These are phyloP conservation scores for Aspergillus sp. DNA, from an alignment of 2,329 filamentous ascomycete species.

Conservation along the genomic window DNA sequence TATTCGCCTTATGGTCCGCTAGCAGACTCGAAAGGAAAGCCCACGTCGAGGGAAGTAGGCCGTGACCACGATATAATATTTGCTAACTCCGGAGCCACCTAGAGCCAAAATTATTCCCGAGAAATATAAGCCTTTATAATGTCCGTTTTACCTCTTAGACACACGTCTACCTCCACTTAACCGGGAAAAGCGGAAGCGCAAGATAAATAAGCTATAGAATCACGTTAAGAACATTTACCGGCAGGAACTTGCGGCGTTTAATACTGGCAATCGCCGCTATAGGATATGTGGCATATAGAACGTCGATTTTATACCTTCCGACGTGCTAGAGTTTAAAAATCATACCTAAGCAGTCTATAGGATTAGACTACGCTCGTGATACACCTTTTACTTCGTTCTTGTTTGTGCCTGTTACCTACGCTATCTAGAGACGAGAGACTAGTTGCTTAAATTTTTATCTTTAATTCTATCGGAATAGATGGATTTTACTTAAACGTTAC, in stretches of 20 bases:
- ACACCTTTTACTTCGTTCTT: too few species aligned
- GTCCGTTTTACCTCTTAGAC: constrained; percentile 8
- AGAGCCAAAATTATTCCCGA: constrained; percentile 1
- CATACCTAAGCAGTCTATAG: constrained; percentile 7
- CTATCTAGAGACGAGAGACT: too few species aligned
- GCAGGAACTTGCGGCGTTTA: constrained; percentile 8
- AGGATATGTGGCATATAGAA: constrained; percentile 4
- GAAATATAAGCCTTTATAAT: constrained; percentile 7
- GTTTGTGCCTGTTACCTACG: too few species aligned
- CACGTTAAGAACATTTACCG: constrained; percentile 10
- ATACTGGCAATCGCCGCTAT: constrained; percentile 2
- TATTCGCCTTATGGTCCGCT: constrained; percentile 6
- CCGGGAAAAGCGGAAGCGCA: constrained; percentile 7
- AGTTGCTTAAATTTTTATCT: too few species aligned
- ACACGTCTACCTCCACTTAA: constrained; percentile 2
- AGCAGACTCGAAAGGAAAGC: constrained; percentile 6
- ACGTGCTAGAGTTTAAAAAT: constrained; percentile 5
- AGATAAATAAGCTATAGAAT: constrained; percentile 11
- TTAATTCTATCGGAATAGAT: too few species aligned
- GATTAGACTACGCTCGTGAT: too few species aligned
- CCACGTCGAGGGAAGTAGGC: constrained; percentile 4
- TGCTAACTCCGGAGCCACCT: background rate
- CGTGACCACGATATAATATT: background rate
- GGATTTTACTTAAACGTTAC: too few species aligned
- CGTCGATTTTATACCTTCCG: constrained; percentile 4